Evolutionary conservation across 768 basidiomycete genomes (phyloP).

Genomic region (Mycena indigotica): DNA sequence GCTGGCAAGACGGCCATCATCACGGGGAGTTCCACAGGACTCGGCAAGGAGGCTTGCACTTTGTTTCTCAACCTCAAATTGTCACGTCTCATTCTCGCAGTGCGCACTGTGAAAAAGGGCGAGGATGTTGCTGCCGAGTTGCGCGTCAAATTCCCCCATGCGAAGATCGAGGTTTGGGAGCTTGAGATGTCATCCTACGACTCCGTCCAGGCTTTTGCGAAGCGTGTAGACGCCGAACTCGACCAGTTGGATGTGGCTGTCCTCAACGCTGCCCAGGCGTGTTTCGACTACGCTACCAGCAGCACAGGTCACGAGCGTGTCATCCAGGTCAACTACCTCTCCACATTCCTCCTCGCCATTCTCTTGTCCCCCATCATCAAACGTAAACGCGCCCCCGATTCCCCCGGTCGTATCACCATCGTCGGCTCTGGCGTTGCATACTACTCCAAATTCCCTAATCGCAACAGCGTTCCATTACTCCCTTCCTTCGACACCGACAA

Average conservation of each 20-base stretch:
- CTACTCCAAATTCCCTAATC: background rate
- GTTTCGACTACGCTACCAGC: too few species aligned
- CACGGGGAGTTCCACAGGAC: background rate
- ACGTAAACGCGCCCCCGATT: background rate
- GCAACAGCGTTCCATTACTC: background rate
- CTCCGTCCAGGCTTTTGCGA: background rate
- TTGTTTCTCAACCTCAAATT: background rate
- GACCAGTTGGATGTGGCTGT: background rate
- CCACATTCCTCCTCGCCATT: background rate
- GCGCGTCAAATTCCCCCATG: background rate
- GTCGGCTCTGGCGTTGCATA: background rate
- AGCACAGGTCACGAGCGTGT: background rate
- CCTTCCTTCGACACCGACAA: background rate
- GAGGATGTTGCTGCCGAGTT: background rate
- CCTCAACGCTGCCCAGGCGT: background rate
- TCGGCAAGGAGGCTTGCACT: background rate
- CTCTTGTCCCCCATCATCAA: background rate
- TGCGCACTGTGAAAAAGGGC: background rate
- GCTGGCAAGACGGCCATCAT: background rate
- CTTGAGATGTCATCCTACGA: background rate
- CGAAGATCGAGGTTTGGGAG: background rate
- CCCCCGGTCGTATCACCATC: background rate
- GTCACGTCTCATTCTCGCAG: background rate
- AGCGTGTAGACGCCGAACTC: background rate
- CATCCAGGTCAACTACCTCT: background rate